Evolutionary conservation across 768 basidiomycete genomes (phyloP).

Genomic region (Strobilomyces confusus): DNA sequence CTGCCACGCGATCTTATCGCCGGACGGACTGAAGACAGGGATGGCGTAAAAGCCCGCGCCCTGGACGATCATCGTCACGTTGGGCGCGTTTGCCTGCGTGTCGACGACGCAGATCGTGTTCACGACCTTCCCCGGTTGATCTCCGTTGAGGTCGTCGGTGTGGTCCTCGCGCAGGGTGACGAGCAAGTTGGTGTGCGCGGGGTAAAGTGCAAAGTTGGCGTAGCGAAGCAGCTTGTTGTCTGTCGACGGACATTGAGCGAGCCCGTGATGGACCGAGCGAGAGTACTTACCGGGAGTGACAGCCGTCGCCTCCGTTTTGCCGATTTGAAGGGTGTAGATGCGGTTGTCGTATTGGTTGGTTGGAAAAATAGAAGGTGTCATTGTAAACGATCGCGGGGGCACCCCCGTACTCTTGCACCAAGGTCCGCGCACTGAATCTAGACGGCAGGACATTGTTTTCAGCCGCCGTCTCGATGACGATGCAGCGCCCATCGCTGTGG

Average conservation of each 20-base stretch:
- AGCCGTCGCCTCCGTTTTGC: conserved; percentile 26
- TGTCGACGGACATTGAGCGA: conserved; percentile 5
- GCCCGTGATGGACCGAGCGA: not conserved
- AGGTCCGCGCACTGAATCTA: conserved; percentile 49
- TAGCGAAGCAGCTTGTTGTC: conserved; percentile 34
- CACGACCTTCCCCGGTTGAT: conserved; percentile 33
- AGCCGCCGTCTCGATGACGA: conserved; percentile 47
- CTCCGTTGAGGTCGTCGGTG: conserved; percentile 28
- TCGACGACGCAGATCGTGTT: conserved; percentile 53
- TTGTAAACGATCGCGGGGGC: conserved; percentile 48
- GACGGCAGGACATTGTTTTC: conserved; percentile 49
- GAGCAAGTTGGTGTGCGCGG: conserved; percentile 45
- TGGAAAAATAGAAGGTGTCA: conserved; percentile 53
- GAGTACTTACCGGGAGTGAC: conserved; percentile 53
- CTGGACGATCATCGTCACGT: conserved; percentile 41
- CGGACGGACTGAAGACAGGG: conserved; percentile 58
- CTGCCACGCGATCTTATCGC: conserved; percentile 54
- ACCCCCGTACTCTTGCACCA: conserved; percentile 71
- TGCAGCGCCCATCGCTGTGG: conserved; percentile 44
- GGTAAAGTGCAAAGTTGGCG: conserved; percentile 54
- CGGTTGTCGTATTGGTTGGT: conserved; percentile 44
- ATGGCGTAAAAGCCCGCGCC: conserved; percentile 72
- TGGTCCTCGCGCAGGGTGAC: conserved; percentile 68
- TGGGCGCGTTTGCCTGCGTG: not conserved
- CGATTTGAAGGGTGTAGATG: conserved; percentile 40